Base-by-base conservation (phyloP, 2,329 filamentous ascomycete species). In the Trichophyton equinum region DNA sequence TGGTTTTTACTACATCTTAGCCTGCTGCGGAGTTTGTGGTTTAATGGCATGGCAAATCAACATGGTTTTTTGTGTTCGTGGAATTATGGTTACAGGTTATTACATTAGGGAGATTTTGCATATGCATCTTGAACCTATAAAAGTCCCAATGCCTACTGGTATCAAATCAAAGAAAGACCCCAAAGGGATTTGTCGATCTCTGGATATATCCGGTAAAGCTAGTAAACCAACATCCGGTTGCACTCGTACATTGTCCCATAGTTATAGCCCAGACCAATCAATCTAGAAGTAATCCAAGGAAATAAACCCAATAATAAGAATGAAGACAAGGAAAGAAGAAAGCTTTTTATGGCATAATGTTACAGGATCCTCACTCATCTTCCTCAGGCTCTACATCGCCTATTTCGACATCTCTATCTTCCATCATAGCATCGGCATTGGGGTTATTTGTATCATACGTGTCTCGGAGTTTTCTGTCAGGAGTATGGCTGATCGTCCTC, bases 401-500 rank as follows among this genome's bases (percentile, higher is more conserved):
- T n/a, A 67, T 70, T 3, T 67, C 72, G 2, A 65, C 70, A 22
- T 70, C 73, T 7, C 66, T 66, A 6, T 66, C 75, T 65, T 77
- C 74, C 47, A 77, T 75, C 77, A 79, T 78, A 1, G 72, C 73
- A 55, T 78, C 77, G 1, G 76, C 75, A 42, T 77, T 78, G 20
- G 77, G 67, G 59, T 77, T 76, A 5, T 69, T 70, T 13, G 70
- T 71, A 49, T 78, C 75, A 30, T 44, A 40, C 3, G 68, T 68
- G 1, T 72, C 74, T 15, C 68, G 66, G 53, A 69, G 68, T 22
- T 69, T 66, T 56, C 70, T 65, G 38, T 78, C 77, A 59, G 75
- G 77, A 65, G 82, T 78, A 62, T 85, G 80, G 36, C 79, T 79
- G 51, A 83, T 74, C 33, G 81, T 79, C 68, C 75, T 78, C 83